Evolutionary conservation across 768 basidiomycete genomes (phyloP).

Genomic region (Boletus barrowsii): DNA sequence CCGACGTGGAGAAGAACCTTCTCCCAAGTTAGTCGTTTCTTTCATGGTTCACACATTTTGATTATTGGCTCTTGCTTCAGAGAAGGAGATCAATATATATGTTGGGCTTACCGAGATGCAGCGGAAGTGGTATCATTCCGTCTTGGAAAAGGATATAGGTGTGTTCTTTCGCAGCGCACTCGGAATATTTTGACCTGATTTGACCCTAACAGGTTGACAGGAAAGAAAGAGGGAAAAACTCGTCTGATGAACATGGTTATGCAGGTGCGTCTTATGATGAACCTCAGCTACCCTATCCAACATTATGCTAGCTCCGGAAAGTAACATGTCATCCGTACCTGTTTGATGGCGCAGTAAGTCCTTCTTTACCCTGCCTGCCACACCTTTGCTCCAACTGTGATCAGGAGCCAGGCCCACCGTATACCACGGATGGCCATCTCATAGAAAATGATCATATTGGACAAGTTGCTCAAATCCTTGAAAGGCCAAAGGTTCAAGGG

Average conservation of each 20-base stretch:
- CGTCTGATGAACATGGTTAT: conserved; percentile 98
- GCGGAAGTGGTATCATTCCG: conserved; percentile 93
- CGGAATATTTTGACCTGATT: background rate
- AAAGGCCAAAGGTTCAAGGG: conserved; percentile 90
- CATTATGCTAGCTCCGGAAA: conserved; percentile 54
- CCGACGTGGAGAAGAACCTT: conserved; percentile 94
- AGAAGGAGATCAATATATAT: conserved; percentile 99
- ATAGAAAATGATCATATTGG: conserved; percentile 97
- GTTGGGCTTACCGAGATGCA: conserved; percentile 98
- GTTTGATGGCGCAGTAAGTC: conserved; percentile 82
- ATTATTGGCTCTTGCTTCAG: conserved; percentile 35
- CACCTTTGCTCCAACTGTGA: background rate
- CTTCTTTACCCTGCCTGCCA: background rate
- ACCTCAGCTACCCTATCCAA: background rate
- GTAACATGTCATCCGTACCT: conserved; percentile 90
- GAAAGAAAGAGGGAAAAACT: conserved; percentile 99
- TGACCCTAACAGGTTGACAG: conserved; percentile 64
- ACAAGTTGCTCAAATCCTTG: conserved; percentile 86
- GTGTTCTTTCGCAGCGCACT: conserved; percentile 14
- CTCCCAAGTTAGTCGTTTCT: conserved; percentile 65
- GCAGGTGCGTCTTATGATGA: conserved; percentile 57
- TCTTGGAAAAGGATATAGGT: conserved; percentile 97
- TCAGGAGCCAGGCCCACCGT: conserved; percentile 95
- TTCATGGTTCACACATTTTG: background rate
- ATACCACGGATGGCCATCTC: conserved; percentile 96